A percentile compares a stretch with the other conserved stretches of the same genome.
These are phyloP conservation scores for Xylaria palmicola DNA, from an alignment of 495 filamentous ascomycete species.

Conservation along the genomic window DNA sequence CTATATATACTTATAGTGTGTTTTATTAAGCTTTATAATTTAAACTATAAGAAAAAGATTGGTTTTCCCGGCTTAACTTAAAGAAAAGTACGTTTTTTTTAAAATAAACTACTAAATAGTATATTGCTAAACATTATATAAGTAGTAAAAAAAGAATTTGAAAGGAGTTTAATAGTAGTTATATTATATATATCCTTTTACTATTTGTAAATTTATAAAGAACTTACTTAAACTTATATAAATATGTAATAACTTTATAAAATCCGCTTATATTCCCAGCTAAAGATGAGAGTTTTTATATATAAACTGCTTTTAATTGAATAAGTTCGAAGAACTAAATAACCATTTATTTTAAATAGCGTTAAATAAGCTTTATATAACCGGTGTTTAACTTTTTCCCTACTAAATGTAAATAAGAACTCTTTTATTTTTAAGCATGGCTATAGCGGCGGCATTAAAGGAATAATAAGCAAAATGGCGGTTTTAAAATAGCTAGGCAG, in stretches of 20 bases:
- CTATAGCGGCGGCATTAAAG: too few species aligned
- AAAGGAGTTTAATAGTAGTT: too few species aligned
- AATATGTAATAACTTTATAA: too few species aligned
- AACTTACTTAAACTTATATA: too few species aligned
- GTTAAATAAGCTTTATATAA: not conserved
- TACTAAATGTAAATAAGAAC: too few species aligned
- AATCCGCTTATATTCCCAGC: not conserved
- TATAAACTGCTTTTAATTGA: constrained; percentile 4
- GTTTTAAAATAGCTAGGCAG: too few species aligned
- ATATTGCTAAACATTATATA: not conserved
- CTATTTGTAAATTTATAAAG: too few species aligned
- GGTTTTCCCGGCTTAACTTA: not conserved
- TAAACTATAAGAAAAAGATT: constrained; percentile 1
- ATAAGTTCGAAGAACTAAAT: constrained; percentile 7
- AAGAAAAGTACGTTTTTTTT: not conserved
- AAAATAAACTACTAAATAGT: not conserved
- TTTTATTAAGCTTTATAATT: constrained; percentile 4
- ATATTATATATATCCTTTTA: too few species aligned
- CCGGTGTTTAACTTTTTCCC: too few species aligned
- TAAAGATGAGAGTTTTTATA: not conserved
- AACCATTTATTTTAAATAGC: constrained; percentile 4
- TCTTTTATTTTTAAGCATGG: too few species aligned
- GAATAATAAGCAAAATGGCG: too few species aligned
- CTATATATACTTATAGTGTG: not conserved
- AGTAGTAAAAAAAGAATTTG: not conserved